Percentiles rank a stretch among this genome's conserved stretches.
Conservation (phyloP, 495 filamentous ascomycete genomes). For the Hypoxylon trugodes region DNA sequence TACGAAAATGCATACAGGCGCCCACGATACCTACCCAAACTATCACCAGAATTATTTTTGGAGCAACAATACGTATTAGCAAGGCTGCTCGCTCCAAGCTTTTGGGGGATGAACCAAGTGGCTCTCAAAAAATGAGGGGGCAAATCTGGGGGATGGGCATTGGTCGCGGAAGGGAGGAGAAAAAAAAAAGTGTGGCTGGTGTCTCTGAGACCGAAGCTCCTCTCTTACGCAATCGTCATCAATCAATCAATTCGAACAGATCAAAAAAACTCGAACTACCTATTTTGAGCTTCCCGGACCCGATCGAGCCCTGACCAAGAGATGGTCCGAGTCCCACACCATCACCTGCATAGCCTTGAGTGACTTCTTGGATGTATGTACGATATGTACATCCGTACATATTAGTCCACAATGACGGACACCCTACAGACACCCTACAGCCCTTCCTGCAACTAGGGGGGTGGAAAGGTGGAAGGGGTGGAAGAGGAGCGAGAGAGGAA, state of each 20-base stretch:
- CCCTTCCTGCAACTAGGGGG: conserved; percentile 29
- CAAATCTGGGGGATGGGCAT: neutral
- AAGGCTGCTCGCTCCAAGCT: conserved; percentile 10
- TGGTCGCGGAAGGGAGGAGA: neutral
- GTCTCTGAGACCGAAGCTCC: conserved; percentile 24
- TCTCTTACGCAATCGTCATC: conserved; percentile 29
- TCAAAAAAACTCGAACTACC: conserved; percentile 8
- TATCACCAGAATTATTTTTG: too few relatives aligned
- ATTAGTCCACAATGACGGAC: conserved; percentile 35
- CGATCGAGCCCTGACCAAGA: conserved; percentile 32
- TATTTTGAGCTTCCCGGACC: conserved; percentile 36
- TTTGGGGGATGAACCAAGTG: conserved; percentile 35
- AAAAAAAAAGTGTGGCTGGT: conserved; percentile 29
- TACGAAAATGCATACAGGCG: conserved; percentile 1
- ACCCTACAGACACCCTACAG: conserved; percentile 17
- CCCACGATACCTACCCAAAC: too few relatives aligned
- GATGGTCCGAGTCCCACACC: conserved; percentile 37
- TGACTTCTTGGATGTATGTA: conserved; percentile 27
- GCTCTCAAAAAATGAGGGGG: conserved; percentile 22
- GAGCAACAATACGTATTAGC: too few relatives aligned
- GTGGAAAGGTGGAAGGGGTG: neutral
- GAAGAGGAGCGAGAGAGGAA: conserved; percentile 5
- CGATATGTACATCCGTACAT: too few relatives aligned
- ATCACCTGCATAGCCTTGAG: conserved; percentile 25
- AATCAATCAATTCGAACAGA: conserved; percentile 18